Evolutionary conservation across 2,329 filamentous ascomycete species (phyloP).

Genomic region (Gyromitra esculenta): DNA sequence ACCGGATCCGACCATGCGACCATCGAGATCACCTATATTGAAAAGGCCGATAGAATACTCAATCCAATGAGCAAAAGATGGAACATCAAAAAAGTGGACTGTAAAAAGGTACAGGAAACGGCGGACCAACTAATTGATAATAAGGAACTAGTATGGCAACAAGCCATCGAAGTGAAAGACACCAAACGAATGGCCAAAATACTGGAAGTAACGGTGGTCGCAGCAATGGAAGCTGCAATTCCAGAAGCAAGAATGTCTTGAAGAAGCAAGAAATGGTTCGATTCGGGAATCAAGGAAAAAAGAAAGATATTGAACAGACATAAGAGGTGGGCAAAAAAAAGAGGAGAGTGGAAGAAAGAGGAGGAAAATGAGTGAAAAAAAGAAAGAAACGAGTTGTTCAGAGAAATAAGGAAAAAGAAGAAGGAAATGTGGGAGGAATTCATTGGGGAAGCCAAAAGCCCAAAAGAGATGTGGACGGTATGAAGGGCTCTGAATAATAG

Average conservation of each 20-base stretch:
- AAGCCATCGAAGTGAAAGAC: not conserved
- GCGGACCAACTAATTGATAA: no score
- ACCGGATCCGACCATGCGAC: not conserved
- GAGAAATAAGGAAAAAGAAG: not conserved
- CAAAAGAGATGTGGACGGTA: not conserved
- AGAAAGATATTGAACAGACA: not conserved
- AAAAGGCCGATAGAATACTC: no score
- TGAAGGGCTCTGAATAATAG: no score
- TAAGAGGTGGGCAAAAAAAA: not conserved
- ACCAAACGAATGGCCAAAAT: no score
- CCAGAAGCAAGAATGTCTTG: no score
- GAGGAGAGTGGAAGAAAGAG: accelerated
- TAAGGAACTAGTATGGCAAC: not conserved
- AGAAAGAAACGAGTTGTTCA: not conserved
- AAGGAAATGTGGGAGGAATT: not conserved
- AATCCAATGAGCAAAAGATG: not conserved
- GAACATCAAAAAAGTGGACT: not conserved
- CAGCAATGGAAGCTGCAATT: no score
- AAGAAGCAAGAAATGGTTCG: no score
- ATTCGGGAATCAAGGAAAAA: no score
- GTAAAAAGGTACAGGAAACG: not conserved
- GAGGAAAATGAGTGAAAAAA: not conserved
- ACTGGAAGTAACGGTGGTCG: no score
- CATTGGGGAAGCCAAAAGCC: not conserved
- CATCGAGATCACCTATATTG: no score